These are phyloP conservation scores for Chlamydomonas sphaeroides DNA, from an alignment of 139 green algal genomes.

Conservation along the genomic window DNA sequence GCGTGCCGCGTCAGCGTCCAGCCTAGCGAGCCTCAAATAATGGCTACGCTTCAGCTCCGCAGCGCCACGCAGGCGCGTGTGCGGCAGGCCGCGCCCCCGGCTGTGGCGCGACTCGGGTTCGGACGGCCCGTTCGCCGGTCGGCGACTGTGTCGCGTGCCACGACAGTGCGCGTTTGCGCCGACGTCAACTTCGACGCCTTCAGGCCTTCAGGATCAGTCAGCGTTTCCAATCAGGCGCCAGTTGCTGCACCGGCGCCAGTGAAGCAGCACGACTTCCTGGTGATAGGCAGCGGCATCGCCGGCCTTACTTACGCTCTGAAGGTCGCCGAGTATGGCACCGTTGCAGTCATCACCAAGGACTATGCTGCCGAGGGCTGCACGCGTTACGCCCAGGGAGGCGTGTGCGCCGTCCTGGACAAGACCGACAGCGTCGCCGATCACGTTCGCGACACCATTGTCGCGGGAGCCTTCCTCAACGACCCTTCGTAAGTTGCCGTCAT, in stretches of 20 bases:
- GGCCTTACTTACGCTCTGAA: conserved; percentile 96
- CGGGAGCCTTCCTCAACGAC: conserved; percentile 87
- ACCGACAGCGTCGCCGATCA: conserved; percentile 89
- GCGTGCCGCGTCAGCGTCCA: no score
- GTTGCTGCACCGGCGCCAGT: conserved; percentile 21
- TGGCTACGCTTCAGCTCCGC: no score
- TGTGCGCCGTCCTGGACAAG: conserved; percentile 94
- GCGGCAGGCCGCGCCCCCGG: conserved; percentile 1
- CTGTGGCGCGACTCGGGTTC: no score
- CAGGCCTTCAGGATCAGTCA: no score
- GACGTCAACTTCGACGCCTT: conserved; percentile 67
- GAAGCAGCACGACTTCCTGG: conserved; percentile 88
- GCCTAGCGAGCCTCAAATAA: no score
- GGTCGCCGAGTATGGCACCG: conserved; percentile 89
- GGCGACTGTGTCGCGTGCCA: neutral
- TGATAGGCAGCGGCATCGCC: conserved; percentile 95
- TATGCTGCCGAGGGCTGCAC: conserved; percentile 85
- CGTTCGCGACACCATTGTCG: conserved; percentile 91
- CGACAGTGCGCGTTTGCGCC: neutral
- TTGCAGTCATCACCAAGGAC: conserved; percentile 96
- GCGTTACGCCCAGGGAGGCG: conserved; percentile 91
- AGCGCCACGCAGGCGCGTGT: neutral
- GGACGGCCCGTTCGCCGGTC: no score
- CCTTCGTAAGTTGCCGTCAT: conserved; percentile 72
- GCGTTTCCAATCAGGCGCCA: no score